These are phyloP conservation scores for Pinguiococcus pyrenoidosus DNA, from an alignment of 108 stramenopile genomes.

Conservation along the genomic window DNA sequence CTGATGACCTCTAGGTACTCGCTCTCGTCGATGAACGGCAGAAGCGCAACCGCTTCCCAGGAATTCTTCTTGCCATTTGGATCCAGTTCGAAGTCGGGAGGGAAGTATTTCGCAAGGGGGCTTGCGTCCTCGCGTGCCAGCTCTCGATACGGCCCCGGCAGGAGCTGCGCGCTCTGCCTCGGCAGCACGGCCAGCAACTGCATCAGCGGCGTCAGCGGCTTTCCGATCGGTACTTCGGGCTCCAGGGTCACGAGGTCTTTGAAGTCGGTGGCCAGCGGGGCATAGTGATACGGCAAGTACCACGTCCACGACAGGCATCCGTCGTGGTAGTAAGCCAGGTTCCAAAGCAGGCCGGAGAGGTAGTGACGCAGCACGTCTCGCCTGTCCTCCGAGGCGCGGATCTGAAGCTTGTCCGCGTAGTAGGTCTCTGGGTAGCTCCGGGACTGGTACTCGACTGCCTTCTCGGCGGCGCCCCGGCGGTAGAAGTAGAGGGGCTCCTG, in stretches of 20 bases:
- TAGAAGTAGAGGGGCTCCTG: constrained; percentile 86
- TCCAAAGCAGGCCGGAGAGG: constrained; percentile 83
- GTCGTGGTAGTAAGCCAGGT: constrained; percentile 83
- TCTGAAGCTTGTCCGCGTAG: constrained; percentile 76
- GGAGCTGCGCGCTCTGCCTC: constrained; percentile 65
- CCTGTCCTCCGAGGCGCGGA: constrained; percentile 54
- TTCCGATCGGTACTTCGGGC: constrained; percentile 21
- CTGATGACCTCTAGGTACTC: background rate
- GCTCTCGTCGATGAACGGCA: constrained; percentile 30
- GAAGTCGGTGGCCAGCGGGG: constrained; percentile 81
- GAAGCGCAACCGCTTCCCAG: constrained; percentile 33
- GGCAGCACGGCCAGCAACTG: constrained; percentile 93
- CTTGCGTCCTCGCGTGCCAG: constrained; percentile 76
- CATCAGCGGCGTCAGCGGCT: constrained; percentile 74
- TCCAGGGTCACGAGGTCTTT: constrained; percentile 10
- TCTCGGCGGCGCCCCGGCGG: constrained; percentile 70
- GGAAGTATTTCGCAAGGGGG: constrained; percentile 73
- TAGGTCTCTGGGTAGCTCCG: constrained; percentile 53
- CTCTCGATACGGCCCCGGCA: constrained; percentile 66
- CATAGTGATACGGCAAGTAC: constrained; percentile 92
- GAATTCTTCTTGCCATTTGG: constrained; percentile 26
- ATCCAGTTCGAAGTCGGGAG: constrained; percentile 10
- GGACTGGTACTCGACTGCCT: constrained; percentile 13
- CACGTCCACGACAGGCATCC: constrained; percentile 85
- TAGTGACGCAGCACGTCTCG: constrained; percentile 47